Percentiles rank a stretch among this genome's conserved stretches.
Evolutionary conservation across 805 yeast species (phyloP).

Genomic region (Nadsonia fulvescens): DNA sequence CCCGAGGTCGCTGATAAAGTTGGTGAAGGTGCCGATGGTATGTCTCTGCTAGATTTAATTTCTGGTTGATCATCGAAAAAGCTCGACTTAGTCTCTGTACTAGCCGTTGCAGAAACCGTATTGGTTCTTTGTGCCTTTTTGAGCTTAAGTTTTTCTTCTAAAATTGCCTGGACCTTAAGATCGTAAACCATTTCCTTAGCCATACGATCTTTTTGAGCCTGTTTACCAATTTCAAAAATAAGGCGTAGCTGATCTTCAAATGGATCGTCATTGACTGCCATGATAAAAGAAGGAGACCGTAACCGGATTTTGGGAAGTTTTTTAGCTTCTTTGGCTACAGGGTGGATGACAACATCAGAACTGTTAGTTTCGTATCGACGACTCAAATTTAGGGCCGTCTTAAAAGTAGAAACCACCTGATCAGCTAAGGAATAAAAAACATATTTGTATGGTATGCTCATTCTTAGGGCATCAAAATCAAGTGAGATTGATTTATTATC

Average conservation of each 20-base stretch:
- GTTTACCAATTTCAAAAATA: slow-evolving; percentile 43
- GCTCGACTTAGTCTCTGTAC: too few relatives aligned
- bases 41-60: too few relatives aligned
- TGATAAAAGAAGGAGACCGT: slow-evolving; percentile 34
- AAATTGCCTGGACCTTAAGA: too few relatives aligned
- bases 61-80: too few relatives aligned
- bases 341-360: slow-evolving; percentile 5
- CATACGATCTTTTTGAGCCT: slow-evolving; percentile 36
- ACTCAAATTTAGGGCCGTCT: slow-evolving; percentile 51
- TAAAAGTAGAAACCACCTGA: slow-evolving; percentile 47
- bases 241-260: slow-evolving; percentile 59
- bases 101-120: too few relatives aligned
- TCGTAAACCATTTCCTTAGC: slow-evolving; percentile 31
- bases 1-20: too few relatives aligned
- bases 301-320: slow-evolving; percentile 30
- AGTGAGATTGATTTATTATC: slow-evolving; percentile 12
- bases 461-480: slow-evolving; percentile 17
- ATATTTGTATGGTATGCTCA: slow-evolving; percentile 50
- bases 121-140: too few relatives aligned
- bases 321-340: slow-evolving; percentile 12
- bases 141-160: too few relatives aligned
- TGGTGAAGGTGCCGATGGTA: too few relatives aligned
- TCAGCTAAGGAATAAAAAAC: slow-evolving; percentile 67
- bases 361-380: slow-evolving; percentile 9
- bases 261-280: slow-evolving; percentile 74